These are phyloP conservation scores for Monilinia laxa DNA, from an alignment of 2,329 filamentous ascomycete genomes.

Conservation along the genomic window DNA sequence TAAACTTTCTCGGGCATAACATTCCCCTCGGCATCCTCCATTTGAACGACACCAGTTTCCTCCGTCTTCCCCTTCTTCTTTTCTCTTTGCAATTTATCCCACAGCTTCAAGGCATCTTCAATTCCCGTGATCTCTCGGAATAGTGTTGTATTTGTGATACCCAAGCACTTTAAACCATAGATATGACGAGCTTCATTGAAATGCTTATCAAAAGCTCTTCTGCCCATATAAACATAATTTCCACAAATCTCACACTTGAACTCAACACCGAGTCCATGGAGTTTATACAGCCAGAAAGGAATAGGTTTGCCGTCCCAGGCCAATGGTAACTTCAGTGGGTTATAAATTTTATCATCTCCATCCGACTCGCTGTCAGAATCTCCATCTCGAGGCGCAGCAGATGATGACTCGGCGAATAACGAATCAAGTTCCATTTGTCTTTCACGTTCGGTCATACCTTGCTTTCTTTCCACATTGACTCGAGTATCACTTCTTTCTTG, in stretches of 20 bases:
- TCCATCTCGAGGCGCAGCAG: constrained; percentile 42
- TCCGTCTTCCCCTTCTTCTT: constrained; percentile 74
- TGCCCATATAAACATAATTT: constrained; percentile 98
- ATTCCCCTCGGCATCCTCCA: constrained; percentile 97
- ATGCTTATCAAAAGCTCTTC: constrained; percentile 95
- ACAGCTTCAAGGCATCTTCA: constrained; percentile 81
- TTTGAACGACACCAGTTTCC: constrained; percentile 87
- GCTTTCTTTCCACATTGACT: constrained; percentile 92
- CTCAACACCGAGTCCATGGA: constrained; percentile 92
- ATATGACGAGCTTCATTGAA: constrained; percentile 94
- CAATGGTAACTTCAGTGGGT: constrained; percentile 90
- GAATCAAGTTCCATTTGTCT: constrained; percentile 91
- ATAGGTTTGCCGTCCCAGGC: constrained; percentile 99
- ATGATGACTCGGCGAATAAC: constrained; percentile 62
- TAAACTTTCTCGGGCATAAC: constrained; percentile 99
- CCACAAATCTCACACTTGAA: constrained; percentile 96
- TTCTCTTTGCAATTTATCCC: constrained; percentile 90
- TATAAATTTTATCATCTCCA: constrained; percentile 87
- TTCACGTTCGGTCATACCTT: constrained; percentile 96
- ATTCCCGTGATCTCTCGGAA: constrained; percentile 95
- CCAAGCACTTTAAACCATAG: constrained; percentile 89
- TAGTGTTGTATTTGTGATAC: constrained; percentile 85
- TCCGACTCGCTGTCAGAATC: constrained; percentile 68
- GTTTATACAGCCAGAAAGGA: constrained; percentile 97
- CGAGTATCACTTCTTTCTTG: constrained; percentile 85